Conservation (phyloP, 257 asterid genomes). For the Fraxinus anomala region DNA sequence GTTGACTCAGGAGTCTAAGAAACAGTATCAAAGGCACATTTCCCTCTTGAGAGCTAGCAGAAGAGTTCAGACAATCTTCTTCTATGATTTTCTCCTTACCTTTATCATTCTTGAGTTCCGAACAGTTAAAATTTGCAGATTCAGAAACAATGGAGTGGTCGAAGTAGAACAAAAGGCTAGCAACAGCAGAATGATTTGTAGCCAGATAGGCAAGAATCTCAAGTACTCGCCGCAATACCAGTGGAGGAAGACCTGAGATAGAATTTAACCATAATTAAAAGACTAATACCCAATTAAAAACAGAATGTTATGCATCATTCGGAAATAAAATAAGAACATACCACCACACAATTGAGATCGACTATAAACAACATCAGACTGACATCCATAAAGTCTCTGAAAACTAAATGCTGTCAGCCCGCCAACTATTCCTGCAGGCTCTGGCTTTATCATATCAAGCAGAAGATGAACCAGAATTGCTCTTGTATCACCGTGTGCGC, state of each 20-base stretch:
- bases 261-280: slow-evolving; percentile 23
- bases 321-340: slow-evolving; percentile 30
- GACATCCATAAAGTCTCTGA: slow-evolving; percentile 92
- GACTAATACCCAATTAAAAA: slow-evolving; percentile 15
- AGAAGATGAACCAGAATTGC: slow-evolving; percentile 76
- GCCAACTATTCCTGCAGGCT: slow-evolving; percentile 56
- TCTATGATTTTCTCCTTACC: slow-evolving; percentile 73
- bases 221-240: slow-evolving; percentile 84
- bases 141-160: slow-evolving; percentile 63
- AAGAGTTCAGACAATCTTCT: slow-evolving; percentile 37
- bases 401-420: slow-evolving; percentile 60
- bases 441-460: slow-evolving; percentile 83
- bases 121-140: slow-evolving; percentile 34
- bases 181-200: slow-evolving; percentile 85
- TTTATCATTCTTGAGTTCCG: slow-evolving; percentile 49
- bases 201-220: slow-evolving; percentile 90
- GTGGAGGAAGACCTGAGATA: slow-evolving; percentile 88
- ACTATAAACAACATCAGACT: slow-evolving; percentile 85
- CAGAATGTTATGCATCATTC: background rate
- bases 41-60: slow-evolving; percentile 46
- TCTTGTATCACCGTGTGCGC: slow-evolving; percentile 85
- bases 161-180: slow-evolving; percentile 83
- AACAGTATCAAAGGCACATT: slow-evolving; percentile 84
- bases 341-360: slow-evolving; percentile 93
- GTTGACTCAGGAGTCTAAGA: slow-evolving; percentile 79